Percentiles rank a stretch among this genome's conserved stretches.
Evolutionary conservation across 2,329 filamentous ascomycete genomes (phyloP).

Genomic region (Colletotrichum trifolii): DNA sequence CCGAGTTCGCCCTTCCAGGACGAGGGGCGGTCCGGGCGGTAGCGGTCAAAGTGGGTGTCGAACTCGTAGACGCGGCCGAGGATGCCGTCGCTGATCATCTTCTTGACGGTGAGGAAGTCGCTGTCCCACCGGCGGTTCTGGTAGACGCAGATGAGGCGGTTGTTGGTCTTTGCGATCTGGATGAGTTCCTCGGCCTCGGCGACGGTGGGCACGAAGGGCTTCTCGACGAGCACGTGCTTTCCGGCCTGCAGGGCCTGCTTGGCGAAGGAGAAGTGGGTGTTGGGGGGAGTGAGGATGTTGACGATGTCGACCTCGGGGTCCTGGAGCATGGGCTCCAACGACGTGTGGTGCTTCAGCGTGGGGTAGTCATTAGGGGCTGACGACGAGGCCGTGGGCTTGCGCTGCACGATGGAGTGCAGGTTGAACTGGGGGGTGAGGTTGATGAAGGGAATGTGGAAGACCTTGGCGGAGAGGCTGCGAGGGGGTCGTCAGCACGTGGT

Average conservation of each 20-base stretch:
- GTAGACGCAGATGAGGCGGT: conserved; percentile 72
- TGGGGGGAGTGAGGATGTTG: conserved; percentile 77
- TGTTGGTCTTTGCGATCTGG: conserved; percentile 61
- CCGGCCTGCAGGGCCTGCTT: conserved; percentile 73
- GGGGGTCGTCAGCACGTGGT: conserved; percentile 31
- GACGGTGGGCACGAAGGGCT: conserved; percentile 81
- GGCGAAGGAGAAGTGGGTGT: conserved; percentile 75
- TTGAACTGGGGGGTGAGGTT: conserved; percentile 70
- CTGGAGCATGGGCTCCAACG: conserved; percentile 70
- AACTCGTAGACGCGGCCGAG: conserved; percentile 82
- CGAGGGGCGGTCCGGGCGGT: conserved; percentile 67
- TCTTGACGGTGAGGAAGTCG: conserved; percentile 77
- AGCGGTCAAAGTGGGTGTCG: conserved; percentile 84
- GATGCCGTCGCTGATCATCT: conserved; percentile 67
- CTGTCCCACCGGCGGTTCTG: conserved; percentile 83
- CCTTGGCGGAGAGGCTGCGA: conserved; percentile 72
- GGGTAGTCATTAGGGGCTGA: conserved; percentile 78
- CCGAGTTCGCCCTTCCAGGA: conserved; percentile 75
- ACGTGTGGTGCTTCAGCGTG: conserved; percentile 70
- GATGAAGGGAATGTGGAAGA: conserved; percentile 88
- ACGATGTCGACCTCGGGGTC: conserved; percentile 76
- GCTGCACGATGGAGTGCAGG: conserved; percentile 81
- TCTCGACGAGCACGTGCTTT: conserved; percentile 85
- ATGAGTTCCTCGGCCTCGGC: conserved; percentile 74
- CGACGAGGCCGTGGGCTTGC: conserved; percentile 73